Base-by-base conservation (phyloP, 352 stramenopile genomes). In the Peronospora farinosa region DNA sequence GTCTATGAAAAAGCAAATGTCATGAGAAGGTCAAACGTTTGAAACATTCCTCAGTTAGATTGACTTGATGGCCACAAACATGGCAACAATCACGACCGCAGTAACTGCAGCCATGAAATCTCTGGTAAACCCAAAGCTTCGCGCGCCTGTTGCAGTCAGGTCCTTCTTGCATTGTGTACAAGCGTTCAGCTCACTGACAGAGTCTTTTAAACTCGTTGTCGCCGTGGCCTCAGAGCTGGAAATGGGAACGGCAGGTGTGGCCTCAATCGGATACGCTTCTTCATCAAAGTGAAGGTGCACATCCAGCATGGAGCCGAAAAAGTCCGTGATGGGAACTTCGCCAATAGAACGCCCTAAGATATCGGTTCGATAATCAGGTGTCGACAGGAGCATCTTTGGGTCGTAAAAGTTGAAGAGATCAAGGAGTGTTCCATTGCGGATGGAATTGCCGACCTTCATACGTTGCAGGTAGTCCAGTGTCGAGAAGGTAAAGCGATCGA, bases 401-500 rank as follows among this genome's bases (percentile, higher is more conserved):
- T 93, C 80, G 61, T 93, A 92, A 41, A 86, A 88, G 42, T 64
- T 73, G 52, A 92, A 93, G 15, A 92, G 60, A 36, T 94, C 77
- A 2, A 62, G 59, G 15, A 92, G 51, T 0, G 68, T 88, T 6
- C 59, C 74, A 15, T 78, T 85, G 30, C 65, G 74, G 36, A 86
- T 87, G 19, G 72, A 83, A 44, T 83, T 60, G 25, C 78, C 77
- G 7, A 91, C 75, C 50, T 93, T 87, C 72, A 93, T 84, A 23
- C 64, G 78, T 39, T 94, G 81, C 52, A 95, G 47, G 54, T 90
- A 95, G 58, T 95, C 84, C 12, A 95, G 69, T 42, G 84, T 94
- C 21, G 81, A 76, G 49, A 90, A 95, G 25, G 86, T 95, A 53
- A 95, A 95, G 33, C 84, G 80, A 58, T 95, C 86, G 51, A 95